phyloP scores from a whole-genome alignment of 805 yeast species.

The Lachancea meyersii region DNA sequence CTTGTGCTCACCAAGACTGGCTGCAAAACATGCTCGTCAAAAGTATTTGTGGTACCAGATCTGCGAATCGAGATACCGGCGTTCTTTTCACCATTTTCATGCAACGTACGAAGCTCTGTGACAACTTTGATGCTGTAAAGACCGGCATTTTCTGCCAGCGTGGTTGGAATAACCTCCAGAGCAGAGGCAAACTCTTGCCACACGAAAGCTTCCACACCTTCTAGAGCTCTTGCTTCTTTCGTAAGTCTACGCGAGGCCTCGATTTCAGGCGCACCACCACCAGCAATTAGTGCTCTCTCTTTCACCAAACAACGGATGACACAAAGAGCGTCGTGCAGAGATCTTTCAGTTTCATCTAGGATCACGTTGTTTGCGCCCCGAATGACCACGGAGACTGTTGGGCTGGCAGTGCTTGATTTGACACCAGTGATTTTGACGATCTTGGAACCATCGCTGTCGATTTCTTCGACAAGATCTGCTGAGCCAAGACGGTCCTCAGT shows the following conservation, averaged over 20 bases:
- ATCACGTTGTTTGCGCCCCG: slow-evolving; percentile 92
- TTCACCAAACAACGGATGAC: slow-evolving; percentile 86
- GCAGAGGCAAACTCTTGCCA: slow-evolving; percentile 91
- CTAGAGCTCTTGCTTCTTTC: slow-evolving; percentile 62
- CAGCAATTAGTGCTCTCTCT: slow-evolving; percentile 87
- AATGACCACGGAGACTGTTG: slow-evolving; percentile 81
- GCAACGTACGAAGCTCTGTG: slow-evolving; percentile 85
- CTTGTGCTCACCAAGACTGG: slow-evolving; percentile 93
- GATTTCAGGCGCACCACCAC: slow-evolving; percentile 98
- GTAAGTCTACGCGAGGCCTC: slow-evolving; percentile 73
- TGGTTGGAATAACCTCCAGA: slow-evolving; percentile 86
- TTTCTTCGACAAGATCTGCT: slow-evolving; percentile 90
- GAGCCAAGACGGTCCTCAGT: slow-evolving; percentile 87
- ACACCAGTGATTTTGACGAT: slow-evolving; percentile 85
- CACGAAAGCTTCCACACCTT: slow-evolving; percentile 86
- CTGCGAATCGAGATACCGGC: slow-evolving; percentile 97
- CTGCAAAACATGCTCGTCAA: slow-evolving; percentile 89
- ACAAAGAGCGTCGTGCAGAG: slow-evolving; percentile 95
- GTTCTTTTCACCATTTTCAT: slow-evolving; percentile 81
- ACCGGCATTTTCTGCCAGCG: slow-evolving; percentile 94
- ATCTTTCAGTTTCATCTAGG: slow-evolving; percentile 94
- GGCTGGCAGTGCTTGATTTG: slow-evolving; percentile 35
- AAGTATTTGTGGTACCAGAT: slow-evolving; percentile 86
- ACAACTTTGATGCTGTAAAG: slow-evolving; percentile 85
- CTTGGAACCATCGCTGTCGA: slow-evolving; percentile 81